These are phyloP conservation scores for Penicillium decumbens DNA, from an alignment of 2,329 filamentous ascomycete species.

Conservation along the genomic window DNA sequence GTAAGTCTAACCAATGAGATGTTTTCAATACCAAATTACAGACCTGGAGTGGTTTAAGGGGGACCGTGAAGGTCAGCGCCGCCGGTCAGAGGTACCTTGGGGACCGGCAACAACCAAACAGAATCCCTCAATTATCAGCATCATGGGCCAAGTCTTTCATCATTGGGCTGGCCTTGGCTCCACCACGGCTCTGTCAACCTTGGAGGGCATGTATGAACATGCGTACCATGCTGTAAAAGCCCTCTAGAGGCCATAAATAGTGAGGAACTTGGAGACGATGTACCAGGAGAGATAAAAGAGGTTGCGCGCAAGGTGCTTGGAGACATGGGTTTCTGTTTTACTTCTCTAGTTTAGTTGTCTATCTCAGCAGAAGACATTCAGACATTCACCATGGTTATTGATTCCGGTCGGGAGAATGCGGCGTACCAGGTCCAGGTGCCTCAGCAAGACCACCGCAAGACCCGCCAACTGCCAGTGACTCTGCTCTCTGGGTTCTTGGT, in stretches of 20 bases:
- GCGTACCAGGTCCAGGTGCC: slow-evolving; percentile 12
- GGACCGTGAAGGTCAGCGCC: slow-evolving; percentile 22
- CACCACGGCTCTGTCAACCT: slow-evolving; percentile 10
- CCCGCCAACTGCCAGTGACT: slow-evolving; percentile 51
- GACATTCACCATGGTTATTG: slow-evolving; percentile 19
- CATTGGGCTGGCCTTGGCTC: slow-evolving; percentile 8
- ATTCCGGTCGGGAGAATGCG: slow-evolving; percentile 17
- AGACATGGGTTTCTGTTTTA: not conserved
- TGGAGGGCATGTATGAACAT: slow-evolving; percentile 9
- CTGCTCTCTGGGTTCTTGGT: slow-evolving; percentile 59
- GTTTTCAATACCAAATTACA: slow-evolving; percentile 6
- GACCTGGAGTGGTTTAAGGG: slow-evolving; percentile 5
- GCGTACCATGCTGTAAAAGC: slow-evolving; percentile 7
- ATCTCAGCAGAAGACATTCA: not conserved
- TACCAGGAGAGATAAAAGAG: slow-evolving; percentile 9
- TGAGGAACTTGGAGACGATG: slow-evolving; percentile 26
- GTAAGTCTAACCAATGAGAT: not conserved
- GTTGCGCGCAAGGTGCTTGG: slow-evolving; percentile 15
- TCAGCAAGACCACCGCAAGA: slow-evolving; percentile 24
- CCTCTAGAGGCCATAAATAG: not conserved
- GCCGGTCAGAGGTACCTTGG: slow-evolving; percentile 20
- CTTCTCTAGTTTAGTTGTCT: not conserved
- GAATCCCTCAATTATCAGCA: slow-evolving; percentile 17
- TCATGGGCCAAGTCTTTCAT: not conserved
- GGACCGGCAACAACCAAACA: slow-evolving; percentile 14